Conservation (phyloP, 2,329 filamentous ascomycete species). For the Boeremia exigua region DNA sequence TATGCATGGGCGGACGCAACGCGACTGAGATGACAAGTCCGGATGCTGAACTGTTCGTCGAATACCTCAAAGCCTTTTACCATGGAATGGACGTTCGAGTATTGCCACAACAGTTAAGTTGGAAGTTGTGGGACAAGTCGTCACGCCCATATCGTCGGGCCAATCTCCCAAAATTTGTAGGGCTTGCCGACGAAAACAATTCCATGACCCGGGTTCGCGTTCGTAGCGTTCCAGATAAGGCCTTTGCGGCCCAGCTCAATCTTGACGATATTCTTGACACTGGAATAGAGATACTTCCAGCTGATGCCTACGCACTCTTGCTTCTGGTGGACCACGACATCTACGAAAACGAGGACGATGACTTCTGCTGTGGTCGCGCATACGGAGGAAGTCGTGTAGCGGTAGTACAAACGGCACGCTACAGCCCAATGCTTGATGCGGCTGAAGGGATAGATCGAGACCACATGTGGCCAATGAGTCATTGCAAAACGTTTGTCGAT, state of each 20-base stretch:
- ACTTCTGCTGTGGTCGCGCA: slow-evolving; percentile 69
- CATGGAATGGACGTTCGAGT: slow-evolving; percentile 59
- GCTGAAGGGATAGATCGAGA: slow-evolving; percentile 53
- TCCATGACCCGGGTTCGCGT: slow-evolving; percentile 53
- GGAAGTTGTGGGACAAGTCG: slow-evolving; percentile 56
- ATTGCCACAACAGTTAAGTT: slow-evolving; percentile 52
- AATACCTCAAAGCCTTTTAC: slow-evolving; percentile 60
- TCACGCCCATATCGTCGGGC: slow-evolving; percentile 1
- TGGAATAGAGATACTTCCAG: slow-evolving; percentile 59
- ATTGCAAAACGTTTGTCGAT: slow-evolving; percentile 62
- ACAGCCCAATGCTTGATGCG: slow-evolving; percentile 59
- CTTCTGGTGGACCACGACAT: slow-evolving; percentile 67
- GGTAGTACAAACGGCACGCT: slow-evolving; percentile 67
- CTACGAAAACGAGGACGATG: slow-evolving; percentile 68
- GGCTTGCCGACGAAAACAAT: slow-evolving; percentile 50
- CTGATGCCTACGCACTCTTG: slow-evolving; percentile 65
- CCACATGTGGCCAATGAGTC: slow-evolving; percentile 70
- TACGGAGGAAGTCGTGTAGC: slow-evolving; percentile 69
- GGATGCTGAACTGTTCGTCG: slow-evolving; percentile 41
- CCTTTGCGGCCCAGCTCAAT: slow-evolving; percentile 62
- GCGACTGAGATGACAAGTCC: slow-evolving; percentile 4
- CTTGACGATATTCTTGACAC: slow-evolving; percentile 67
- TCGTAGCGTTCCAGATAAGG: slow-evolving; percentile 56
- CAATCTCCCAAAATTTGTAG: slow-evolving; percentile 50
- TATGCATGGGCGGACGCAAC: slow-evolving; percentile 9